These are phyloP conservation scores for Solanum ossicruentum DNA, from an alignment of 257 asterid genomes.

Conservation along the genomic window DNA sequence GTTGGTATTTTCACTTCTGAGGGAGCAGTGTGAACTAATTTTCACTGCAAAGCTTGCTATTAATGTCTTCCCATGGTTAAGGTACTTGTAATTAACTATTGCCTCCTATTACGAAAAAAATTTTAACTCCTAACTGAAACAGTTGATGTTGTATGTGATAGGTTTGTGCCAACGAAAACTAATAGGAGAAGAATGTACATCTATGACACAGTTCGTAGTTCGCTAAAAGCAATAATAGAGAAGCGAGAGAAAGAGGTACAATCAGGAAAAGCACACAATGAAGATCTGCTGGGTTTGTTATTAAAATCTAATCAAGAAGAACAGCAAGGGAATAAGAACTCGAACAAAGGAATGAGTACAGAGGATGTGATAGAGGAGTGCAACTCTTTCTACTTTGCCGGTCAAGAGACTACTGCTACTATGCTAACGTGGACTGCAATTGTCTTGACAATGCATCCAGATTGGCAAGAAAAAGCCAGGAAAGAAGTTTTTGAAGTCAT, in stretches of 20 bases:
- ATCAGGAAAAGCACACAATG: background rate
- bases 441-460: slow-evolving; percentile 9
- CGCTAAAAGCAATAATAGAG: background rate
- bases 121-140: background rate
- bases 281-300: slow-evolving; percentile 11
- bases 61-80: slow-evolving; percentile 10
- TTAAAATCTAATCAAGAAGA: slow-evolving; percentile 1
- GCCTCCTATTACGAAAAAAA: background rate
- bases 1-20: slow-evolving; percentile 6
- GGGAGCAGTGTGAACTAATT: slow-evolving; percentile 6
- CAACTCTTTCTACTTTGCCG: slow-evolving; percentile 17
- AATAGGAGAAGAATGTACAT: slow-evolving; percentile 14
- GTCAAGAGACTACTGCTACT: slow-evolving; percentile 17
- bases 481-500: slow-evolving; percentile 6
- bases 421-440: slow-evolving; percentile 15
- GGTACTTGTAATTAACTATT: background rate
- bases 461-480: slow-evolving; percentile 16
- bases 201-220: slow-evolving; percentile 5
- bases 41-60: slow-evolving; percentile 2
- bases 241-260: background rate
- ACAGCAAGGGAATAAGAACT: background rate
- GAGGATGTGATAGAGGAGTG: slow-evolving; percentile 19
- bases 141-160: background rate
- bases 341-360: slow-evolving; percentile 4
- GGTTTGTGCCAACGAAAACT: slow-evolving; percentile 16